Base-by-base conservation (phyloP, 2,329 filamentous ascomycete species). In the Colletotrichum chrysophilum region DNA sequence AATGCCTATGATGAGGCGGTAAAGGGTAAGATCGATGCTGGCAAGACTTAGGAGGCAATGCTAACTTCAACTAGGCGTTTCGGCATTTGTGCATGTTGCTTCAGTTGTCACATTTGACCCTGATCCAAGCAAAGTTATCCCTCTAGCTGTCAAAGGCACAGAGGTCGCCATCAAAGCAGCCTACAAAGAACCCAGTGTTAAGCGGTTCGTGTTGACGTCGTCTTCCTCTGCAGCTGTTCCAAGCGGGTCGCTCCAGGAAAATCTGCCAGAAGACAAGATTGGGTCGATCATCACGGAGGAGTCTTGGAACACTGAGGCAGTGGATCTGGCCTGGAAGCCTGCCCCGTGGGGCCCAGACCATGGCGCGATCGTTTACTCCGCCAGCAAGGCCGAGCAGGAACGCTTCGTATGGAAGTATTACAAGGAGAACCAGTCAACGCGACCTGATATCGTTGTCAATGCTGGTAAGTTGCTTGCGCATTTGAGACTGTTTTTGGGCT, bases 51-150 rank as follows among this genome's bases (percentile, higher is more conserved):
- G 10, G 12, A 9, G 3, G 4, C 5, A 28, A 12, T 28, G 12
- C 38, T 73, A 1, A 69, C 8, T 3, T 12, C 16, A 12, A 5
- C 21, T 7, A 74, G 71, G 72, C 0, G 78, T 79, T 0, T 77
- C 78, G 2, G 84, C 81, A 1, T 76, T 88, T 66, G 79, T 83
- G 1, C 86, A 89, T 77, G 81, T 83, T 0, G 87, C 86, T 2
- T 83, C 83, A 16, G 78, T 83, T 30, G 77, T 84, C 62, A 81
- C 77, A 1, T 79, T 87, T 21, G 77, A 79, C 13, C 77, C 82
- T 2, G 82, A 89, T 70, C 84, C 87, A 0, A 80, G 86, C 62
- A 79, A 81, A 3, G 84, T 86, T 16, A 84, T 89, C n/a, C 82
- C 85, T 2, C 55, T 61, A 0, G 80, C 79, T 4, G 76, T 88